Evolutionary conservation across 169 alveolate genomes (phyloP).

Genomic region (Plasmodium adleri): DNA sequence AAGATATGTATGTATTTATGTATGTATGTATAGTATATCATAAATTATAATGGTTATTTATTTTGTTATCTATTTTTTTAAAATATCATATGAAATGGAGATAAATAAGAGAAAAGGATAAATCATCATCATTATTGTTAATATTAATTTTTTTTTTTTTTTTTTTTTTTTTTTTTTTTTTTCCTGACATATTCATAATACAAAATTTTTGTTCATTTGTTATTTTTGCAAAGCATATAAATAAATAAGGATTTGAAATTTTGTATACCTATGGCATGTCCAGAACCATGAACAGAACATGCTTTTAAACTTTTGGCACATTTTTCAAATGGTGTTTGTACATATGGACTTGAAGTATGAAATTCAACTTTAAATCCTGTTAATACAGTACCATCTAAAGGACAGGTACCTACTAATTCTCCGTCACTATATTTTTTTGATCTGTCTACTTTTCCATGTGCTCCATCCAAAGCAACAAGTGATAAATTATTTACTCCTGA

Average conservation of each 20-base stretch:
- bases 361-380: conserved; percentile 63
- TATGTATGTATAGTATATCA: no score
- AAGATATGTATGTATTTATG: no score
- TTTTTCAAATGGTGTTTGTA: conserved; percentile 42
- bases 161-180: no score
- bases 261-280: conserved; percentile 36
- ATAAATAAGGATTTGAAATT: conserved; percentile 36
- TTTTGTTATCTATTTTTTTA: no score
- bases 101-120: no score
- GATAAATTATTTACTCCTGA: conserved; percentile 33
- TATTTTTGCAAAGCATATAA: conserved; percentile 36
- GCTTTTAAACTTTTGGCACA: conserved; percentile 50
- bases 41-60: no score
- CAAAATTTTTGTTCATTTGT: neutral
- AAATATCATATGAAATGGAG: no score
- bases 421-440: conserved; percentile 55
- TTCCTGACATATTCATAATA: no score
- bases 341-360: conserved; percentile 69
- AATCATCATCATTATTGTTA: no score
- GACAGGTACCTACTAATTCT: conserved; percentile 38
- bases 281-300: conserved; percentile 71
- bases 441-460: conserved; percentile 37
- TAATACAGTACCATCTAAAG: conserved; percentile 33
- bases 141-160: no score
- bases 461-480: conserved; percentile 39